Evolutionary conservation across 129 eudicot species (phyloP).

Genomic region (Mikania micrantha): DNA sequence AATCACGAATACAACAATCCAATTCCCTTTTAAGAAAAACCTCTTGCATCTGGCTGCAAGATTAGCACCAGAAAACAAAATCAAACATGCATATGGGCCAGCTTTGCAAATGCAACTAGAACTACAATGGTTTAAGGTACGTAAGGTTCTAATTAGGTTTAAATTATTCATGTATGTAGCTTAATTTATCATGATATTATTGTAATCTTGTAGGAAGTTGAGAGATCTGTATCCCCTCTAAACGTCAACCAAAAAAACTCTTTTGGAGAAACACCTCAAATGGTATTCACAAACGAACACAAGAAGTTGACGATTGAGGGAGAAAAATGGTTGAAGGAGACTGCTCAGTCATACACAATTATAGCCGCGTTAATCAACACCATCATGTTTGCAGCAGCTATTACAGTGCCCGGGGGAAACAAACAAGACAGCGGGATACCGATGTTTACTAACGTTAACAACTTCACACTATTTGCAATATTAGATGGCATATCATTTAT

Average conservation of each 20-base stretch:
- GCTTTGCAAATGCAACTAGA: constrained; percentile 9
- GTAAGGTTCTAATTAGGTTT: neutral
- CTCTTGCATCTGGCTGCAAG: constrained; percentile 23
- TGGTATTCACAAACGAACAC: neutral
- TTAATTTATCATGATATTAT: neutral
- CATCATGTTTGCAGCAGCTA: neutral
- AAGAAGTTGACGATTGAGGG: neutral
- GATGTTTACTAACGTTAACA: neutral
- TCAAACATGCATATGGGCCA: constrained; percentile 11
- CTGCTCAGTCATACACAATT: neutral
- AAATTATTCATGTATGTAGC: neutral
- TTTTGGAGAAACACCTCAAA: neutral
- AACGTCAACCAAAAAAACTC: neutral
- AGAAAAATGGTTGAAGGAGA: neutral
- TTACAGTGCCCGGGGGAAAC: neutral
- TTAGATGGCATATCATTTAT: neutral
- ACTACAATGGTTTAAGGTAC: constrained; percentile 19
- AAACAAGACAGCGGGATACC: neutral
- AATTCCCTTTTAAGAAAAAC: constrained; percentile 1
- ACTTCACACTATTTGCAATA: neutral
- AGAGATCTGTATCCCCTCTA: neutral
- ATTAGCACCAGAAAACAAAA: constrained; percentile 11
- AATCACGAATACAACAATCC: neutral
- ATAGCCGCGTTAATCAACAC: neutral
- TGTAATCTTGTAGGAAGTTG: neutral